A percentile compares a stretch with the other conserved stretches of the same genome.
These are phyloP conservation scores for Scalesia atractyloides DNA, from an alignment of 129 eudicot species.

Conservation along the genomic window DNA sequence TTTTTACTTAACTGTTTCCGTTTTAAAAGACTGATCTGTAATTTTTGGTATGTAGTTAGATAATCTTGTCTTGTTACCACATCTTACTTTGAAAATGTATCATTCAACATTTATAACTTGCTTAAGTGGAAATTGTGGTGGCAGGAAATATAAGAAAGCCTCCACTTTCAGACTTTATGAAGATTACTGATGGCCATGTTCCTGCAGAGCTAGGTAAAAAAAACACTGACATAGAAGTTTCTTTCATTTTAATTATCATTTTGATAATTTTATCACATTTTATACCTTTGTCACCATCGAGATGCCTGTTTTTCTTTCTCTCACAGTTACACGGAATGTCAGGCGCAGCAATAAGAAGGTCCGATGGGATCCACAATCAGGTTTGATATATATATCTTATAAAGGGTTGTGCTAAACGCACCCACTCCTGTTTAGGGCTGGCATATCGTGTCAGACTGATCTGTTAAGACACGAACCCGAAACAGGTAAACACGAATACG, in stretches of 20 bases:
- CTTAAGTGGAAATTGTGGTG: slow-evolving; percentile 7
- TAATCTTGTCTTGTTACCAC: not conserved
- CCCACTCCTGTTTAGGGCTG: too few species aligned
- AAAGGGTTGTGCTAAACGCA: not conserved
- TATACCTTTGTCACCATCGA: not conserved
- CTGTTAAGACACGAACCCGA: too few species aligned
- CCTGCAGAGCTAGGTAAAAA: slow-evolving; percentile 81
- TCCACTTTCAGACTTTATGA: slow-evolving; percentile 54
- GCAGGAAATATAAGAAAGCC: slow-evolving; percentile 33
- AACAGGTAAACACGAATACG: too few species aligned
- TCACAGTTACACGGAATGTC: slow-evolving; percentile 48
- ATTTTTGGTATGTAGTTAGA: not conserved
- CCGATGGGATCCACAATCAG: slow-evolving; percentile 76
- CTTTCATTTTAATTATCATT: slow-evolving; percentile 5
- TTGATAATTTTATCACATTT: not conserved
- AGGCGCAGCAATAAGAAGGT: slow-evolving; percentile 49
- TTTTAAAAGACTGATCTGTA: not conserved
- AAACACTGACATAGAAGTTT: slow-evolving; percentile 24
- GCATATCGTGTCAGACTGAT: too few species aligned
- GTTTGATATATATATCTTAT: slow-evolving; percentile 42
- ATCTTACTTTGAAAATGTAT: too few species aligned
- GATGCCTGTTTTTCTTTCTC: slow-evolving; percentile 13
- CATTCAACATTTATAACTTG: not conserved
- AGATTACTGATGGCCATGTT: slow-evolving; percentile 58
- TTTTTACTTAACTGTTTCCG: not conserved